These are phyloP conservation scores for Aspergillaceae sp. DNA, from an alignment of 2,329 filamentous ascomycete genomes.

Conservation along the genomic window DNA sequence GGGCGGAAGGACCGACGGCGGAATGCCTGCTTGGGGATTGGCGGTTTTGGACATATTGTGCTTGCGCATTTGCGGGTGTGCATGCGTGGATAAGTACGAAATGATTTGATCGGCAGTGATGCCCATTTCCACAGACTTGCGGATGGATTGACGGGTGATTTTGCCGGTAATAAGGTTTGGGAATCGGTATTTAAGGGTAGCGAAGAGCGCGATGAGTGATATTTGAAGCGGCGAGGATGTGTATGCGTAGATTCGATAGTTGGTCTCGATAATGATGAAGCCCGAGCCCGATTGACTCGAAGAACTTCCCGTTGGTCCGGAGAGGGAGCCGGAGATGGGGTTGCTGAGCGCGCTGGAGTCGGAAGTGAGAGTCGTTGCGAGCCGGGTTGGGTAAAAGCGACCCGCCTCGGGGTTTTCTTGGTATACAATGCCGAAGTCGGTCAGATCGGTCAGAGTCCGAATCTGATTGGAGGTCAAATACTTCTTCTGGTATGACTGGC, in stretches of 20 bases:
- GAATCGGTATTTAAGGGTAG: conserved; percentile 79
- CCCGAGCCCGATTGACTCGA: conserved; percentile 42
- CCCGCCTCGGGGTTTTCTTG: conserved; percentile 38
- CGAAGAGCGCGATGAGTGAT: conserved; percentile 83
- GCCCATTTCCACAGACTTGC: conserved; percentile 75
- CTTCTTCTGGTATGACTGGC: conserved; percentile 78
- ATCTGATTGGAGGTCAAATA: conserved; percentile 72
- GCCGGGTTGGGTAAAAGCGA: conserved; percentile 77
- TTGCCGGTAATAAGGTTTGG: conserved; percentile 90
- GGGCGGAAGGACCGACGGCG: conserved; percentile 68
- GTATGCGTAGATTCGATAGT: conserved; percentile 96
- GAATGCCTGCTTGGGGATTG: conserved; percentile 31
- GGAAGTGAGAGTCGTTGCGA: conserved; percentile 84
- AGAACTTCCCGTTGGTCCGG: conserved; percentile 23
- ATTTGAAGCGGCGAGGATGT: conserved; percentile 91
- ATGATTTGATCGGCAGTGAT: conserved; percentile 96
- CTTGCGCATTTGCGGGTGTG: conserved; percentile 86
- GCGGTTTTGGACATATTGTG: conserved; percentile 34
- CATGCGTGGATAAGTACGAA: conserved; percentile 81
- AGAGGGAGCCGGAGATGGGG: conserved; percentile 58
- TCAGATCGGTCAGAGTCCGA: conserved; percentile 81
- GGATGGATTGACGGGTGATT: conserved; percentile 79
- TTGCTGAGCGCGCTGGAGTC: conserved; percentile 65
- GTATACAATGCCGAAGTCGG: conserved; percentile 90
- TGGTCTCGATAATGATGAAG: conserved; percentile 94